phyloP scores from a whole-genome alignment of 805 yeast genomes.

The Candida palmyrensis region DNA sequence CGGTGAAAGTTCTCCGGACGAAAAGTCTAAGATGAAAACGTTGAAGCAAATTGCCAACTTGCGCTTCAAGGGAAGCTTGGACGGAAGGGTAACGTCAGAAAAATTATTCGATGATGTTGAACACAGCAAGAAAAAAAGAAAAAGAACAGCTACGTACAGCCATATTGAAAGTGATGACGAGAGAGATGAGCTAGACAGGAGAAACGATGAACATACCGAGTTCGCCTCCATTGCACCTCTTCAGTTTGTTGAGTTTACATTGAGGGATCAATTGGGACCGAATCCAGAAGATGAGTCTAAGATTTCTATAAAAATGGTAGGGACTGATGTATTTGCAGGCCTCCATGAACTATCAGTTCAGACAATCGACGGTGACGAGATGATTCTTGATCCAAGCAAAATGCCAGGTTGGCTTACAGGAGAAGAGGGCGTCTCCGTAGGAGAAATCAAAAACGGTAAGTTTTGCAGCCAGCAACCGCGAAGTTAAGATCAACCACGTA shows the following conservation, averaged over 20 bases:
- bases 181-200: conserved; percentile 4
- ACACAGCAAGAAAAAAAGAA: conserved; percentile 5
- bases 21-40: conserved; percentile 10
- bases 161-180: conserved; percentile 10
- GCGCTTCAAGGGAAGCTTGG: conserved; percentile 55
- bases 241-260: conserved; percentile 42
- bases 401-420: conserved; percentile 80
- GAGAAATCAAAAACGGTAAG: conserved; percentile 25
- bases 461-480: no score
- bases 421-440: conserved; percentile 55
- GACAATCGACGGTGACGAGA: conserved; percentile 19
- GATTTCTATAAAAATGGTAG: conserved; percentile 42
- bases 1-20: conserved; percentile 3
- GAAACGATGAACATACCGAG: conserved; percentile 18
- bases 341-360: conserved; percentile 56
- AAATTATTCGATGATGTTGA: conserved; percentile 34
- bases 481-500: no score
- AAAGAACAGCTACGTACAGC: background rate
- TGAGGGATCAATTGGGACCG: conserved; percentile 25
- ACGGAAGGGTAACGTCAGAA: conserved; percentile 30
- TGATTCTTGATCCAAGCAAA: conserved; percentile 45
- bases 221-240: conserved; percentile 57
- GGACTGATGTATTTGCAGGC: conserved; percentile 76
- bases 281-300: conserved; percentile 7
- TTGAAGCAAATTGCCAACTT: conserved; percentile 45